These are phyloP conservation scores for Petasospora fabianii DNA, from an alignment of 1,139 yeast genomes.

Conservation along the genomic window DNA sequence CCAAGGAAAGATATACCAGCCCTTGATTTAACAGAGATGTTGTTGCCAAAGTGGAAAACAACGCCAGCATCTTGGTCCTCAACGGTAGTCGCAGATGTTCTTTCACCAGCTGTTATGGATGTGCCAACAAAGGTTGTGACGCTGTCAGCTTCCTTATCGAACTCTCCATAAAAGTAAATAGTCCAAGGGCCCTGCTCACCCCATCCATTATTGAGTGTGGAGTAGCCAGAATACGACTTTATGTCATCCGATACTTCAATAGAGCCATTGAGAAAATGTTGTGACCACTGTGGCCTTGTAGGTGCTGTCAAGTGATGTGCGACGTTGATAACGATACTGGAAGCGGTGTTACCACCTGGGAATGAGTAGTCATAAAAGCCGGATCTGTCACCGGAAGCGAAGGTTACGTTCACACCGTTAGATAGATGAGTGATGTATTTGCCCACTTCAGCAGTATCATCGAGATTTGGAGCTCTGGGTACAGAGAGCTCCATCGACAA, in stretches of 20 bases:
- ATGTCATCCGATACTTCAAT: slow-evolving; percentile 24
- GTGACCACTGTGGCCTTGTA: slow-evolving; percentile 35
- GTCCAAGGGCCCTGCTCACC: slow-evolving; percentile 33
- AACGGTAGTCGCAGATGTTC: slow-evolving; percentile 8
- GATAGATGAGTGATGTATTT: slow-evolving; percentile 29
- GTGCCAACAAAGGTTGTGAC: slow-evolving; percentile 22
- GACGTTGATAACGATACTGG: slow-evolving; percentile 30
- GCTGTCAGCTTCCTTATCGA: slow-evolving; percentile 23
- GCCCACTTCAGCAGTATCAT: slow-evolving; percentile 31
- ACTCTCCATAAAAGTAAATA: slow-evolving; percentile 33
- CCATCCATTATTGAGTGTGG: slow-evolving; percentile 35
- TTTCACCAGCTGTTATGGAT: not conserved
- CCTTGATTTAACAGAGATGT: slow-evolving; percentile 22
- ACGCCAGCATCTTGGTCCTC: slow-evolving; percentile 28
- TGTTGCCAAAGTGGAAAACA: slow-evolving; percentile 26
- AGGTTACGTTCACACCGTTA: slow-evolving; percentile 28
- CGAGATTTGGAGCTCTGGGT: slow-evolving; percentile 14
- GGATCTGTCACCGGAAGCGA: slow-evolving; percentile 31
- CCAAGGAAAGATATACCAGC: slow-evolving; percentile 38
- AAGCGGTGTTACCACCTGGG: slow-evolving; percentile 16
- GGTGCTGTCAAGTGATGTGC: slow-evolving; percentile 33
- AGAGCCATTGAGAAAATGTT: slow-evolving; percentile 31
- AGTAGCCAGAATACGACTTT: slow-evolving; percentile 29
- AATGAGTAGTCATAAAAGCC: slow-evolving; percentile 31
- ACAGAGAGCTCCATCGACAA: slow-evolving; percentile 18